Evolutionary conservation across 768 basidiomycete species (phyloP).

Genomic region (Lentinula raphanica): DNA sequence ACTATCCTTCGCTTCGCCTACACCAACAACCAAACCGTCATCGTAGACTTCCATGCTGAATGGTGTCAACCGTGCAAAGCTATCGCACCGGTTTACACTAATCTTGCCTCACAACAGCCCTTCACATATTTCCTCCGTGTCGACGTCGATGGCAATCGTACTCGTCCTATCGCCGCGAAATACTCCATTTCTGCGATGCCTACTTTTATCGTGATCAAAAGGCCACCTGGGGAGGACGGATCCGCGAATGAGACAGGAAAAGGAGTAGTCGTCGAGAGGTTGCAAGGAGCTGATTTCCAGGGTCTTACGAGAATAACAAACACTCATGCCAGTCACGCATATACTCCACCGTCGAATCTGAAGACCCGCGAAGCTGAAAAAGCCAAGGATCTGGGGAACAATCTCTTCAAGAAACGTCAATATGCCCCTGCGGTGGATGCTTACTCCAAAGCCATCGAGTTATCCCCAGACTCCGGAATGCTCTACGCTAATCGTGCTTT

Average conservation of each 20-base stretch:
- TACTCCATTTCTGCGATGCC: slow-evolving; percentile 15
- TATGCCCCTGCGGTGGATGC: background rate
- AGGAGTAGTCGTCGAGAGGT: background rate
- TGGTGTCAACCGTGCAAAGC: slow-evolving; percentile 20
- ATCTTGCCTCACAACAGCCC: slow-evolving; percentile 15
- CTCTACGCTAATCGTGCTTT: slow-evolving; percentile 7
- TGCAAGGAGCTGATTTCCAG: slow-evolving; percentile 16
- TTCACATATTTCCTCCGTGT: slow-evolving; percentile 18
- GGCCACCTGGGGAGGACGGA: background rate
- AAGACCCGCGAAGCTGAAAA: slow-evolving; percentile 4
- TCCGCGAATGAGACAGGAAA: background rate
- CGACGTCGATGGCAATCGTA: slow-evolving; percentile 14
- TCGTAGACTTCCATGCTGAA: slow-evolving; percentile 15
- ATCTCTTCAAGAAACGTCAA: background rate
- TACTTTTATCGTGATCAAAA: slow-evolving; percentile 17
- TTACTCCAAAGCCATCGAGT: slow-evolving; percentile 4
- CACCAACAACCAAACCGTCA: slow-evolving; percentile 11
- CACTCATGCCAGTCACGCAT: slow-evolving; percentile 11
- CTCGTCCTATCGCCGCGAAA: slow-evolving; percentile 10
- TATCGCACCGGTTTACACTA: slow-evolving; percentile 16
- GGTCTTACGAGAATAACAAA: slow-evolving; percentile 12
- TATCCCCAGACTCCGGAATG: slow-evolving; percentile 3
- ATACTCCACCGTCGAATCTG: slow-evolving; percentile 8
- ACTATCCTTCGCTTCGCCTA: slow-evolving; percentile 12
- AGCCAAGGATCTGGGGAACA: background rate